These are phyloP conservation scores for Lentinus polychrous DNA, from an alignment of 1,284 basidiomycete genomes.

Conservation along the genomic window DNA sequence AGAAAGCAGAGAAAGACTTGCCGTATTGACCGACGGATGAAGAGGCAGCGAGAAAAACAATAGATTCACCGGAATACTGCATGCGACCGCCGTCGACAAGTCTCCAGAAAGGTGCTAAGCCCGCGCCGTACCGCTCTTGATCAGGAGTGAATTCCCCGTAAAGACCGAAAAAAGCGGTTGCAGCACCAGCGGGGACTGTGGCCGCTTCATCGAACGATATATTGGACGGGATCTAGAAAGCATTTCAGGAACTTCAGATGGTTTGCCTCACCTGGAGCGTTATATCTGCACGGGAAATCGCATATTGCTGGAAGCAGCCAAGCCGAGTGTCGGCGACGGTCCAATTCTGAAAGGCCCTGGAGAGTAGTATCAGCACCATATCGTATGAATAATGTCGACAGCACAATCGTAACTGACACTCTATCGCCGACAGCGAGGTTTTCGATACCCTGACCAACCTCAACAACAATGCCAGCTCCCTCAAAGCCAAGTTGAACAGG, in stretches of 20 bases:
- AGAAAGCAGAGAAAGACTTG: background rate
- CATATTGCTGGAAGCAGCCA: slow-evolving; percentile 45
- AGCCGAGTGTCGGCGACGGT: slow-evolving; percentile 26
- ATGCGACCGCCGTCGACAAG: background rate
- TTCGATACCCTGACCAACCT: slow-evolving; percentile 44
- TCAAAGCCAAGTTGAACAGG: slow-evolving; percentile 51
- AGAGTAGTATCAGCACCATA: background rate
- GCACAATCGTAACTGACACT: slow-evolving; percentile 33
- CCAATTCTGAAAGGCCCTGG: slow-evolving; percentile 37
- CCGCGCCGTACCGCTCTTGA: background rate
- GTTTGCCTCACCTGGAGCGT: slow-evolving; percentile 34
- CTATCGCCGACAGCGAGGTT: slow-evolving; percentile 48
- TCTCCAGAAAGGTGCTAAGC: background rate
- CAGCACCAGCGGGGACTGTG: background rate
- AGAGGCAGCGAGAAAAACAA: background rate
- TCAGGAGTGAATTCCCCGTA: background rate
- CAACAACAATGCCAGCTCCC: slow-evolving; percentile 47
- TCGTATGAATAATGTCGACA: too few relatives aligned
- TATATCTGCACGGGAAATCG: slow-evolving; percentile 32
- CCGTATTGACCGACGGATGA: slow-evolving; percentile 2
- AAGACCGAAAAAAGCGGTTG: background rate
- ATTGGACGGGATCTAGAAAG: background rate
- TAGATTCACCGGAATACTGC: background rate
- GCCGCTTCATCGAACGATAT: slow-evolving; percentile 3
- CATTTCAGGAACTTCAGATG: too few relatives aligned